These are phyloP conservation scores for Suillus bovinus DNA, from an alignment of 768 basidiomycete species.

Conservation along the genomic window DNA sequence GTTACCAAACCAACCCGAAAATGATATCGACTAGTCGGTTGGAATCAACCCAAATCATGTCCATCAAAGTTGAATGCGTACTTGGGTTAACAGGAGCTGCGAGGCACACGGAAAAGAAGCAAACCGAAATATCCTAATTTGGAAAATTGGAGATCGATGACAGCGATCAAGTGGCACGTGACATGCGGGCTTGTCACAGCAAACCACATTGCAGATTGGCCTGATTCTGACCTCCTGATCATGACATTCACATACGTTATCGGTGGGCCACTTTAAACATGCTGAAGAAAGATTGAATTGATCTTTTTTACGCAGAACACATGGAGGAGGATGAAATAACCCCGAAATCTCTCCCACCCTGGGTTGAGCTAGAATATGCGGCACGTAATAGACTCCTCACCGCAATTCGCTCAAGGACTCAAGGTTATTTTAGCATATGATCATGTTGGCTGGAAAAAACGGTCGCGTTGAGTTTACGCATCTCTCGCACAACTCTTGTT, in stretches of 20 bases:
- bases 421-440: slow-evolving; percentile 67
- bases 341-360: slow-evolving; percentile 70
- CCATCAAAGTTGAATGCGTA: background rate
- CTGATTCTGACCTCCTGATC: too few species aligned
- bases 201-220: background rate
- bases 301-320: slow-evolving; percentile 60
- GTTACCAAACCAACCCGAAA: background rate
- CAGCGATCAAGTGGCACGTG: background rate
- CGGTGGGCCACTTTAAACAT: slow-evolving; percentile 35
- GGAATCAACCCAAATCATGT: too few species aligned
- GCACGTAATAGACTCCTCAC: slow-evolving; percentile 40
- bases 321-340: slow-evolving; percentile 93
- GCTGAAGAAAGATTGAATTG: background rate
- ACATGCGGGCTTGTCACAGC: background rate
- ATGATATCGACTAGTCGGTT: background rate
- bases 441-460: slow-evolving; percentile 63
- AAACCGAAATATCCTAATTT: slow-evolving; percentile 12
- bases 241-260: slow-evolving; percentile 60
- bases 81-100: slow-evolving; percentile 3
- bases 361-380: slow-evolving; percentile 92
- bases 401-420: slow-evolving; percentile 9
- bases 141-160: slow-evolving; percentile 12
- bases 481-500: slow-evolving; percentile 70
- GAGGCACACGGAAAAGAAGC: slow-evolving; percentile 26
- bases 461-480: slow-evolving; percentile 82